Evolutionary conservation across 306 rosid genomes (phyloP).

Genomic region (Albizia julibrissin): DNA sequence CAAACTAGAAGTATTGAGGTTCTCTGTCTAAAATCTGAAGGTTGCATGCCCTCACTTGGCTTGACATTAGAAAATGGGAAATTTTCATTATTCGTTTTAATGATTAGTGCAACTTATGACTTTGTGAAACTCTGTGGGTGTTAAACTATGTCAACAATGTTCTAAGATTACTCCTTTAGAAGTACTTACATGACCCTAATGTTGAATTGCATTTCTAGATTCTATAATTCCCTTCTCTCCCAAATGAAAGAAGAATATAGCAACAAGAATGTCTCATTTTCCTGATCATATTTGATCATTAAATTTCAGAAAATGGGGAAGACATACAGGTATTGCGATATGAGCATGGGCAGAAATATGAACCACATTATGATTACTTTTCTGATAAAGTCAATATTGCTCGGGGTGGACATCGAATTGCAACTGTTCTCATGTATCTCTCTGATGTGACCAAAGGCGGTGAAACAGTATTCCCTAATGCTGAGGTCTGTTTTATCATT

Average conservation of each 20-base stretch:
- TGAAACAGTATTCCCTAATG: conserved; percentile 92
- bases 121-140: neutral
- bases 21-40: neutral
- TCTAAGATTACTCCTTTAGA: neutral
- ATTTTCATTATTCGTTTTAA: neutral
- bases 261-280: conserved; percentile 21
- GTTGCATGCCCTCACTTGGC: neutral
- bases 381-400: conserved; percentile 83
- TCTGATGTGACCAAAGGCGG: conserved; percentile 82
- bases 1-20: neutral
- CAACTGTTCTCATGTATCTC: conserved; percentile 96
- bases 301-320: conserved; percentile 90
- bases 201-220: neutral
- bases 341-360: conserved; percentile 97
- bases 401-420: conserved; percentile 91
- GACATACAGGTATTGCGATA: conserved; percentile 97
- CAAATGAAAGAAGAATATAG: neutral
- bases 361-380: conserved; percentile 89
- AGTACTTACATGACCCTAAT: neutral
- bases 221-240: conserved; percentile 2
- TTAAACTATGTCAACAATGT: neutral
- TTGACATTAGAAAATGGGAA: neutral
- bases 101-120: neutral
- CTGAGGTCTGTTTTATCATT: conserved; percentile 66
- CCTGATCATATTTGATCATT: conserved; percentile 29